These are phyloP conservation scores for Chlamydomonas sp. DNA, from an alignment of 139 green algal species.

Conservation along the genomic window DNA sequence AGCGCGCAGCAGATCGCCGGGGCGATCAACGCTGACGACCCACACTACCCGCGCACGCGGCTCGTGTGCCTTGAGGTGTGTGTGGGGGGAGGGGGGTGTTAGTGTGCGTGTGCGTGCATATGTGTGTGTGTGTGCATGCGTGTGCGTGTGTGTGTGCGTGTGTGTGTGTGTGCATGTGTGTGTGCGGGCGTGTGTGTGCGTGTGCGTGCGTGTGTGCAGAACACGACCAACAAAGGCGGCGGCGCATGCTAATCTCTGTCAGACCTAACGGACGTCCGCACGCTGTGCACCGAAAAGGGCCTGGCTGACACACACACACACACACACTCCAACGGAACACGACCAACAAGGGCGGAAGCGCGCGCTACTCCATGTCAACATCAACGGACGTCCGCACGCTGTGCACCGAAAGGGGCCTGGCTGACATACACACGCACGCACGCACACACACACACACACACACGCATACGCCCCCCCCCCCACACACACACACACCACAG, in stretches of 20 bases:
- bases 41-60: slow-evolving; percentile 49
- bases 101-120: background rate
- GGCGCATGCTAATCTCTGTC: slow-evolving; percentile 45
- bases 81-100: background rate
- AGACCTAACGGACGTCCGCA: slow-evolving; percentile 39
- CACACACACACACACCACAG: no score
- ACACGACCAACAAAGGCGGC: slow-evolving; percentile 69
- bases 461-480: no score
- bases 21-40: slow-evolving; percentile 46
- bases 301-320: no score
- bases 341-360: slow-evolving; percentile 64
- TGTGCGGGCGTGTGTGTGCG: no score
- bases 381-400: slow-evolving; percentile 31
- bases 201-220: slow-evolving; percentile 48
- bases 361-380: slow-evolving; percentile 44
- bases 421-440: no score
- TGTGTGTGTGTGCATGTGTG: background rate
- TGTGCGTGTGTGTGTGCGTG: background rate
- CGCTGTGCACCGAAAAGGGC: slow-evolving; percentile 12
- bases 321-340: no score
- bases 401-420: slow-evolving; percentile 7
- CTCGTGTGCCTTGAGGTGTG: slow-evolving; percentile 30
- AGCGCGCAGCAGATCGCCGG: slow-evolving; percentile 15
- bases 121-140: background rate
- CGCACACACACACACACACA: no score